These are phyloP conservation scores for Sclerotinia borealis DNA, from an alignment of 2,329 filamentous ascomycete genomes.

Conservation along the genomic window DNA sequence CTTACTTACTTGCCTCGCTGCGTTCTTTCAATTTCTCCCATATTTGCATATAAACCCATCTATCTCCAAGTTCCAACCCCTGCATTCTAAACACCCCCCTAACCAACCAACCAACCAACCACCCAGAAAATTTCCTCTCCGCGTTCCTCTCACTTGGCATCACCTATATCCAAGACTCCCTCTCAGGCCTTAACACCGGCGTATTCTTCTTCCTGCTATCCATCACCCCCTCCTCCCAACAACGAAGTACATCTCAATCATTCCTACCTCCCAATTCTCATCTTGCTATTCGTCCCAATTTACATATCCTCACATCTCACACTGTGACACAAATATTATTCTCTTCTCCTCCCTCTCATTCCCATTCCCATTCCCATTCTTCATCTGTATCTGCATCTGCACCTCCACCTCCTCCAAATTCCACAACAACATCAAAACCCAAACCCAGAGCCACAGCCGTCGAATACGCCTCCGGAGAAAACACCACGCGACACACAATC, in stretches of 20 bases:
- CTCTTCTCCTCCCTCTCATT: neutral
- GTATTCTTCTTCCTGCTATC: neutral
- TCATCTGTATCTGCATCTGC: too few relatives aligned
- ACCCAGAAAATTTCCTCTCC: slow-evolving; percentile 34
- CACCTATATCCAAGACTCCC: slow-evolving; percentile 32
- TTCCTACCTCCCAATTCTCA: neutral
- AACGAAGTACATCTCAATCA: slow-evolving; percentile 1
- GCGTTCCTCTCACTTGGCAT: slow-evolving; percentile 36
- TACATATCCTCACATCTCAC: slow-evolving; percentile 1
- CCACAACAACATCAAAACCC: neutral
- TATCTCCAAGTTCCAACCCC: slow-evolving; percentile 36
- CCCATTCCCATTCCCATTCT: neutral
- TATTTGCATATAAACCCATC: slow-evolving; percentile 34
- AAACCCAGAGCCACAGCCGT: neutral
- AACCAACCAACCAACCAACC: neutral
- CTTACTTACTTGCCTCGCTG: neutral
- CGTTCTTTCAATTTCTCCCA: too few relatives aligned
- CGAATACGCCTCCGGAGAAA: neutral
- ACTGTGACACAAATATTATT: slow-evolving; percentile 2
- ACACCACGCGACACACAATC: slow-evolving; percentile 19
- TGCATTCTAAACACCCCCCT: neutral
- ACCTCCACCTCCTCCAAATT: too few relatives aligned
- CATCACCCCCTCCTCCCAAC: neutral
- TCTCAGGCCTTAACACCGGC: neutral
- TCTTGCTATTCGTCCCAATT: neutral